phyloP scores from a whole-genome alignment of 768 basidiomycete genomes.

The Gyrodon lividus region DNA sequence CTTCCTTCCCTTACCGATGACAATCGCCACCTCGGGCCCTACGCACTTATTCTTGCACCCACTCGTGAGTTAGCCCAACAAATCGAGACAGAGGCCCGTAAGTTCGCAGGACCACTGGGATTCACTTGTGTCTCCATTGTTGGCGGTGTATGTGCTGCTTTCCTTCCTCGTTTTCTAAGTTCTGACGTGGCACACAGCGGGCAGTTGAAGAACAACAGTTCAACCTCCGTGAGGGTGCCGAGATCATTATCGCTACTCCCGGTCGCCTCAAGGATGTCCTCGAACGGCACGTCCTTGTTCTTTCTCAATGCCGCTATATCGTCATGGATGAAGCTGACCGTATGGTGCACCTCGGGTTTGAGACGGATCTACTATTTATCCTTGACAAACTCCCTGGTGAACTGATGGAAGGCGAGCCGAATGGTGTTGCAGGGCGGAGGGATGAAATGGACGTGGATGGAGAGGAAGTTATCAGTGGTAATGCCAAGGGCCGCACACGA shows the following conservation, averaged over 20 bases:
- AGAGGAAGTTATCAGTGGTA: slow-evolving; percentile 46
- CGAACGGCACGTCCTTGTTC: slow-evolving; percentile 91
- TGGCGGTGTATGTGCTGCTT: slow-evolving; percentile 66
- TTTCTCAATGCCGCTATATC: slow-evolving; percentile 96
- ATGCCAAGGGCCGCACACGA: slow-evolving; percentile 66
- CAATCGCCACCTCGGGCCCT: slow-evolving; percentile 91
- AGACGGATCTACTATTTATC: slow-evolving; percentile 91
- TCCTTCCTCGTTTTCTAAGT: neutral
- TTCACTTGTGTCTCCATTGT: slow-evolving; percentile 97
- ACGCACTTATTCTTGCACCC: slow-evolving; percentile 88
- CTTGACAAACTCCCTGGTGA: slow-evolving; percentile 88
- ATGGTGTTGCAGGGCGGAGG: slow-evolving; percentile 16
- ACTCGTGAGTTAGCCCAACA: slow-evolving; percentile 99
- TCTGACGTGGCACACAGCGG: slow-evolving; percentile 45
- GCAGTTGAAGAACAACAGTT: slow-evolving; percentile 98
- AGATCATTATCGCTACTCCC: slow-evolving; percentile 98
- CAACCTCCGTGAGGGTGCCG: slow-evolving; percentile 95
- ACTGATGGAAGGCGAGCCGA: slow-evolving; percentile 77
- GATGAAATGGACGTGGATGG: slow-evolving; percentile 81
- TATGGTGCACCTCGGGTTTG: slow-evolving; percentile 98
- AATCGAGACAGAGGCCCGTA: slow-evolving; percentile 89
- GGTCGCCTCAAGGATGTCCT: slow-evolving; percentile 98
- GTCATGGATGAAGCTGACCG: slow-evolving; percentile 99
- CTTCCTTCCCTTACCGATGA: slow-evolving; percentile 88
- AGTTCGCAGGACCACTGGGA: slow-evolving; percentile 87